Evolutionary conservation across 805 yeast genomes (phyloP).

Genomic region (Suhomyces canberraensis): DNA sequence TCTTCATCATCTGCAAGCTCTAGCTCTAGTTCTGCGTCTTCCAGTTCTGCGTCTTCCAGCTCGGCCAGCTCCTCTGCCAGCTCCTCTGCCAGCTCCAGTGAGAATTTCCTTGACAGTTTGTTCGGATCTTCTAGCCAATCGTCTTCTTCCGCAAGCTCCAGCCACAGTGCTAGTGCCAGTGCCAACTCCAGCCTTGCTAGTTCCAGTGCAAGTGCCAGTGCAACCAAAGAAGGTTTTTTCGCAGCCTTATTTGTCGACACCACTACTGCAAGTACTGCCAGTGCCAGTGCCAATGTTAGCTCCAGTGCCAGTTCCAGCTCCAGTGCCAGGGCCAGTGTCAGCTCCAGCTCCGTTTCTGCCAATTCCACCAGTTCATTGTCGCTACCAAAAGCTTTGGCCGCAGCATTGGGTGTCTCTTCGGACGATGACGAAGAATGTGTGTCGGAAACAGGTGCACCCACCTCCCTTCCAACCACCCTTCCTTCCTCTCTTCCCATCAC

Average conservation of each 20-base stretch:
- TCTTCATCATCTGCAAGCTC: conserved; percentile 1
- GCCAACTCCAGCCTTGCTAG: conserved; percentile 5
- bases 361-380: background rate
- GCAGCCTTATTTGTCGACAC: conserved; percentile 1
- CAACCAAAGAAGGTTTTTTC: background rate
- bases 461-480: background rate
- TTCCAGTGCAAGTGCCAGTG: too few relatives aligned
- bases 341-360: background rate
- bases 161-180: background rate
- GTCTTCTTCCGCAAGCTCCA: conserved; percentile 1
- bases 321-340: background rate
- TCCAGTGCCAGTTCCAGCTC: conserved; percentile 7
- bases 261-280: conserved; percentile 10
- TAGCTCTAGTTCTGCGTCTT: too few relatives aligned
- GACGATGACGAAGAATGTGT: conserved; percentile 17
- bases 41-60: conserved; percentile 3
- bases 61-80: background rate
- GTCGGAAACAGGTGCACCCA: background rate
- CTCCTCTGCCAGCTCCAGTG: background rate
- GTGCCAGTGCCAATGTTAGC: background rate
- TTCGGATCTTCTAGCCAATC: background rate
- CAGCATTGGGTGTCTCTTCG: conserved; percentile 8
- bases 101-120: background rate
- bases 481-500: conserved; percentile 1
- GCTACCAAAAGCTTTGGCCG: conserved; percentile 1